A percentile compares a stretch with the other conserved stretches of the same genome.
These are phyloP conservation scores for Fusarium fujikuroi DNA, from an alignment of 2,329 filamentous ascomycete genomes.

Conservation along the genomic window DNA sequence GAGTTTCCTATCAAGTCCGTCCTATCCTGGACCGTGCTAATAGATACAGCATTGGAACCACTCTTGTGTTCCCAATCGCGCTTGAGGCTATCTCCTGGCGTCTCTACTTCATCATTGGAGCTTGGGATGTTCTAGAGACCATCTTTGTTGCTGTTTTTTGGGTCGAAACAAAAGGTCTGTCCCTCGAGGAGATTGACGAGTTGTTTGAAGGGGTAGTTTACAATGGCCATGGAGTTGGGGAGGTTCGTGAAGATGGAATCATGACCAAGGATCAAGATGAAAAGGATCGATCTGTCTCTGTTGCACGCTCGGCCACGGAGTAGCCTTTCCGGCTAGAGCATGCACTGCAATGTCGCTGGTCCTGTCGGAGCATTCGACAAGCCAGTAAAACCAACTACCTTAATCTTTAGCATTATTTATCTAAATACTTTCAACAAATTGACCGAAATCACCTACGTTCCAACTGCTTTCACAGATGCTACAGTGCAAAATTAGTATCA, in stretches of 20 bases:
- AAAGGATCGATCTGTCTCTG: background rate
- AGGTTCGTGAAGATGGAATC: background rate
- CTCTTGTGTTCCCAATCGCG: background rate
- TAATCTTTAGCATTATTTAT: fast-evolving
- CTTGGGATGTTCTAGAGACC: background rate
- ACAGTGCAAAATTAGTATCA: fast-evolving
- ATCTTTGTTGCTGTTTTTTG: background rate
- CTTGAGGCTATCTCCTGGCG: background rate
- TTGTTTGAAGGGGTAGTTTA: background rate
- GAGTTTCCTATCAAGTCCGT: background rate
- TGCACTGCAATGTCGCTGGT: no score
- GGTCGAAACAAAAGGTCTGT: background rate
- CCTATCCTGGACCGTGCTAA: fast-evolving
- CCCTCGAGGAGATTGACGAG: background rate
- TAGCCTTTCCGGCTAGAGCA: background rate
- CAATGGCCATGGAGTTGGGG: background rate
- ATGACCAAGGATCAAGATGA: background rate
- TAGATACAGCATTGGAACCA: background rate
- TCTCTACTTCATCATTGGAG: background rate
- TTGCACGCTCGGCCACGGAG: background rate
- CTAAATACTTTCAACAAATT: fast-evolving
- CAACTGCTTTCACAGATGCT: fast-evolving
- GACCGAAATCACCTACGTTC: background rate
- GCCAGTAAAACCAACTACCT: no score
- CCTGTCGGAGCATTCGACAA: fast-evolving